Base-by-base conservation (phyloP, 2,329 filamentous ascomycete genomes). In the Colletotrichum zoysiae region DNA sequence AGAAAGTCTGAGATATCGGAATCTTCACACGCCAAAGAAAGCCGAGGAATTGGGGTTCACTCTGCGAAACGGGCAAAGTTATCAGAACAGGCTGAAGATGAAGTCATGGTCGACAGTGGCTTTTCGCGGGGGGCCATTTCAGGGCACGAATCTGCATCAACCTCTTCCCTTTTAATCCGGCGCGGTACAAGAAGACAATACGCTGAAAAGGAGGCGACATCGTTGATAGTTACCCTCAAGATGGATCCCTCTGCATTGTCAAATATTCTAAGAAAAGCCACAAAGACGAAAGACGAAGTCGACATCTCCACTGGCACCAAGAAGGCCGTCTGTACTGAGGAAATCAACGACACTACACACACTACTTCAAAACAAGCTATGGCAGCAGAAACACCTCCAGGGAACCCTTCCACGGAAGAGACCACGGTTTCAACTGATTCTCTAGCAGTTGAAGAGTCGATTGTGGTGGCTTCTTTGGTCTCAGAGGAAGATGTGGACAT, bases 161-260 rank as follows among this genome's bases (percentile, higher is more conserved):
- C 48, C 8, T 9, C 42, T 18, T 51, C 44, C 20, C 42, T 60
- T 40, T 35, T 60, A 20, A 65, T 65, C 14, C 53, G 66, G 14
- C 59, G 66, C 26, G 56, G 55, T n/a, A 38, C 55, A 42, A 59
- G 53, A n/a, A 42, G 53, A 56, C 48, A 26, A 35, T 33, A 33
- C 23, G 26, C 48, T 14, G 40, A 40, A 18, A 20, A 40, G 16
- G 48, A 55, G n/a, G 14, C 5, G 18, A 30, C 16, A 20, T 63
- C 70, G 2, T 53, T 67, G 16, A 59, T 74, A 42, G 58, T 74
- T 11, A 74, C 59, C 20, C 55, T 74, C 3, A 71, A 67, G 42
- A 42, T 70, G 35, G 50, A 53, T n/a, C 53, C 73, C 12, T 11
- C 33, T 16, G 66, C 46, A 51, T 63, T 74, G 30, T 59, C 66